Conservation (phyloP, 2,329 filamentous ascomycete species). For the Colletotrichum spaethianum region DNA sequence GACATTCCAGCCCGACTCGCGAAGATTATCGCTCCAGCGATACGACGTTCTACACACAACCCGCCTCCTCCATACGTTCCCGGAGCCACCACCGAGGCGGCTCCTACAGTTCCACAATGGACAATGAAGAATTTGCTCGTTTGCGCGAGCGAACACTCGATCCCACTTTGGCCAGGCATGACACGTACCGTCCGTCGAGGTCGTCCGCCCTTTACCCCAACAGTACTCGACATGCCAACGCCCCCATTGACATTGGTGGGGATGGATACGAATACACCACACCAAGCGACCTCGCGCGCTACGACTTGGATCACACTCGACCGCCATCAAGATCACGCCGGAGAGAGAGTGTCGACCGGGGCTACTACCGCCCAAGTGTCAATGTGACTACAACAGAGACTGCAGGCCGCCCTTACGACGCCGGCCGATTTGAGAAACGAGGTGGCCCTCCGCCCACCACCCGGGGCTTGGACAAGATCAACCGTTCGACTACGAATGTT, state of each 20-base stretch:
- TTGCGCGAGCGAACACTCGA: slow-evolving; percentile 64
- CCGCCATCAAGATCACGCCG: slow-evolving; percentile 57
- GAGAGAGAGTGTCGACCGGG: slow-evolving; percentile 69
- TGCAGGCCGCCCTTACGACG: slow-evolving; percentile 48
- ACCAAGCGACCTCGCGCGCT: slow-evolving; percentile 72
- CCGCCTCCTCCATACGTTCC: slow-evolving; percentile 70
- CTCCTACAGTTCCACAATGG: slow-evolving; percentile 64
- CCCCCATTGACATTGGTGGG: slow-evolving; percentile 67
- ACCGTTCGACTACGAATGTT: slow-evolving; percentile 56
- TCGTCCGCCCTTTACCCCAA: slow-evolving; percentile 62
- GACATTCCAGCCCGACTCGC: slow-evolving; percentile 63
- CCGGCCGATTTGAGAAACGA: slow-evolving; percentile 54
- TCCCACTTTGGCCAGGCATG: slow-evolving; percentile 56
- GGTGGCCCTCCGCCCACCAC: slow-evolving; percentile 77
- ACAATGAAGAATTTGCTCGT: slow-evolving; percentile 66
- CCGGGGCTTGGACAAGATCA: slow-evolving; percentile 79
- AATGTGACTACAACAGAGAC: slow-evolving; percentile 48
- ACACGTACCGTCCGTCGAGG: slow-evolving; percentile 63
- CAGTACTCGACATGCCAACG: slow-evolving; percentile 58
- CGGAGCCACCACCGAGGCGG: slow-evolving; percentile 60
- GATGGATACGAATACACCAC: slow-evolving; percentile 76
- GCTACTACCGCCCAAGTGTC: slow-evolving; percentile 69
- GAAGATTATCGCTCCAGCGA: slow-evolving; percentile 69
- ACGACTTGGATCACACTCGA: slow-evolving; percentile 70
- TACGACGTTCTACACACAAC: slow-evolving; percentile 68